These are phyloP conservation scores for Hypoxylon sp. DNA, from an alignment of 2,329 filamentous ascomycete species.

Conservation along the genomic window DNA sequence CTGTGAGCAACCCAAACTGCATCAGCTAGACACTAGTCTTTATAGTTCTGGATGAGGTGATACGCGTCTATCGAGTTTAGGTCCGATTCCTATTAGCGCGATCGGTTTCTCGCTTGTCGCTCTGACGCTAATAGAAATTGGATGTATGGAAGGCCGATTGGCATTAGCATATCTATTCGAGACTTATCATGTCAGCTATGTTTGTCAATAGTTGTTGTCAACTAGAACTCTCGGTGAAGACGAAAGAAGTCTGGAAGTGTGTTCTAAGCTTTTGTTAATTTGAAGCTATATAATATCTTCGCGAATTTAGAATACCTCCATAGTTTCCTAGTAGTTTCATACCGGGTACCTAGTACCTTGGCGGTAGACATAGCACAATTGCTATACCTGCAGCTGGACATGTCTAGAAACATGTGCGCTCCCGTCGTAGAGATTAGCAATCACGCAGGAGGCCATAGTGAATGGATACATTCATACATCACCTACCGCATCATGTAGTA, in stretches of 20 bases:
- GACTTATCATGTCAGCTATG: neutral
- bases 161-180: neutral
- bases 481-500: neutral
- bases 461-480: neutral
- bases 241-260: neutral
- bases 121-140: neutral
- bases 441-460: neutral
- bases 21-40: neutral
- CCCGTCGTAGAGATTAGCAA: neutral
- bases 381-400: neutral
- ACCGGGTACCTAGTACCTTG: neutral
- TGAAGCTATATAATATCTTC: neutral
- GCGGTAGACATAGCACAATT: neutral
- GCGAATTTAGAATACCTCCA: neutral
- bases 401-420: neutral
- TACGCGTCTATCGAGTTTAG: no score
- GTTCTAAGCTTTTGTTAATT: neutral
- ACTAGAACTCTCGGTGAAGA: conserved; percentile 1
- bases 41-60: neutral
- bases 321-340: neutral
- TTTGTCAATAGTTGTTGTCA: conserved; percentile 2
- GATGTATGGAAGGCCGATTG: neutral
- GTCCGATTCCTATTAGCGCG: no score
- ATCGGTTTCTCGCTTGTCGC: no score
- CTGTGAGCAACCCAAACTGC: neutral